Conservation (phyloP, 192 early-diverging fungal species). For the Ambispora gerdemannii region DNA sequence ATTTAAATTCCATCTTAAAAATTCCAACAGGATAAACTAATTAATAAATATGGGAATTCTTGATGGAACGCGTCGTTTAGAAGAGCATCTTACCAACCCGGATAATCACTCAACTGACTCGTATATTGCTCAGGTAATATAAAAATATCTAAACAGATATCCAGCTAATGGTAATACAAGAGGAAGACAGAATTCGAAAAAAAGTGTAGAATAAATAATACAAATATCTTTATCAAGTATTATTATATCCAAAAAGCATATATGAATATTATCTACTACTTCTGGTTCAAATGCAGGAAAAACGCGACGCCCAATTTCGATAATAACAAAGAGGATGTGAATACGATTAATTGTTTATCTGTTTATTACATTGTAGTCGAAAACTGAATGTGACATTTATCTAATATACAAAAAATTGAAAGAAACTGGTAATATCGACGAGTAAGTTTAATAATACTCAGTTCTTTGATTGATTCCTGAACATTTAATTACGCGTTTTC, state of each 20-base stretch:
- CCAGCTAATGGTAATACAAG: too few relatives aligned
- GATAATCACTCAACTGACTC: slow-evolving; percentile 15
- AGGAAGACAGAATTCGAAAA: background rate
- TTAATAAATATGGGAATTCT: slow-evolving; percentile 32
- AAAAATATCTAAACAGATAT: too few relatives aligned
- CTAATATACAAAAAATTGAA: background rate
- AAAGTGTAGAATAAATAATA: background rate
- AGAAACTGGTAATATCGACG: background rate
- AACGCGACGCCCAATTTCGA: background rate
- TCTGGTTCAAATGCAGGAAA: slow-evolving; percentile 23
- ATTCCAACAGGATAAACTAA: too few relatives aligned
- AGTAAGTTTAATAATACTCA: slow-evolving; percentile 7
- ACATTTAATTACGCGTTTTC: too few relatives aligned
- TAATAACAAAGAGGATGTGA: background rate
- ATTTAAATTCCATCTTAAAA: too few relatives aligned
- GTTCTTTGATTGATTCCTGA: background rate
- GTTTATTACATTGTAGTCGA: slow-evolving; percentile 33
- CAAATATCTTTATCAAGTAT: background rate
- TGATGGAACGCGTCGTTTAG: background rate
- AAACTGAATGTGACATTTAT: slow-evolving; percentile 29
- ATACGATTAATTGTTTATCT: too few relatives aligned
- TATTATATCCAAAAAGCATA: background rate
- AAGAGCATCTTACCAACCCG: slow-evolving; percentile 1
- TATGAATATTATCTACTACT: background rate
- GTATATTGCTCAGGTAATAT: slow-evolving; percentile 11